Percentiles rank a stretch among this genome's conserved stretches.
These are phyloP conservation scores for Macrocybe gigantea DNA, from an alignment of 768 basidiomycete genomes.

Conservation along the genomic window DNA sequence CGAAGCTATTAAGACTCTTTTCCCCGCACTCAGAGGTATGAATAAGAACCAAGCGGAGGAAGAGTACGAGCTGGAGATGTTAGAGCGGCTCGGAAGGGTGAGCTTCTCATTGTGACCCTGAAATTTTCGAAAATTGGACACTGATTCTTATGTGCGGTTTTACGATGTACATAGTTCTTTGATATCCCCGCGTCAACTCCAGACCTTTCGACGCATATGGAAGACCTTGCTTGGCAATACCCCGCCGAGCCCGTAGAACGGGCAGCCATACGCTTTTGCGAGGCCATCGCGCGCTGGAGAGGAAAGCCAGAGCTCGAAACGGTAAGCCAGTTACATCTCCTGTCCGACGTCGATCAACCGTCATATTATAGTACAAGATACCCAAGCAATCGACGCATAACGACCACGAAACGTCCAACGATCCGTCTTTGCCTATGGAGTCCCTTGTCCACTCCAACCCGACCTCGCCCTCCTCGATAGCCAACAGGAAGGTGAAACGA, in stretches of 20 bases:
- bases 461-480: constrained; percentile 37
- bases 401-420: constrained; percentile 23
- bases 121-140: background rate
- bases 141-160: background rate
- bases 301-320: constrained; percentile 83
- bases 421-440: constrained; percentile 50
- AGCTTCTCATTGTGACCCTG: constrained; percentile 17
- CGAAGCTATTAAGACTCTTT: constrained; percentile 65
- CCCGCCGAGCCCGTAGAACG: constrained; percentile 80
- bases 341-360: constrained; percentile 13
- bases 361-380: constrained; percentile 50
- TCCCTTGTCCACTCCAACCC: constrained; percentile 69
- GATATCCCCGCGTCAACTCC: constrained; percentile 66
- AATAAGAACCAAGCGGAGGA: constrained; percentile 50
- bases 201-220: constrained; percentile 76
- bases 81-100: constrained; percentile 62
- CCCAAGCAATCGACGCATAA: constrained; percentile 22
- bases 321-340: constrained; percentile 30
- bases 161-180: constrained; percentile 50
- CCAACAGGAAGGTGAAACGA: constrained; percentile 9
- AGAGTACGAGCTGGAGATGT: constrained; percentile 75
- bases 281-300: constrained; percentile 77
- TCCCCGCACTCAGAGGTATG: constrained; percentile 45
- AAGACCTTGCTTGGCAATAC: constrained; percentile 71
- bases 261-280: constrained; percentile 72